Percentiles rank a stretch among this genome's conserved stretches.
Evolutionary conservation across 164 flowering plant species (phyloP).

Genomic region (Malania oleifera): DNA sequence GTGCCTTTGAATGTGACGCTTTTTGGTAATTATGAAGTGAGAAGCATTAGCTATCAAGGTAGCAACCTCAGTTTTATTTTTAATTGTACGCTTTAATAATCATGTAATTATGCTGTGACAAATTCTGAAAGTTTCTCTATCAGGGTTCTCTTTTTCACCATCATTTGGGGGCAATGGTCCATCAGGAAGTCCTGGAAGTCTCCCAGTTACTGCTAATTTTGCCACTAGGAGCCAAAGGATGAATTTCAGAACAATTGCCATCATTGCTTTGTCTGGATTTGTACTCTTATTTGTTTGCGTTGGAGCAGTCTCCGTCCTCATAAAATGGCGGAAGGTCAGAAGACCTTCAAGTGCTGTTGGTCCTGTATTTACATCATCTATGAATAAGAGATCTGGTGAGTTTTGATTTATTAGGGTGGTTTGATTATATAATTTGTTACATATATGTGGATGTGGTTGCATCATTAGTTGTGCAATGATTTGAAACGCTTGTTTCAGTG

Average conservation of each 20-base stretch:
- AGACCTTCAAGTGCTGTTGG: slow-evolving; percentile 73
- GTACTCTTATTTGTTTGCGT: slow-evolving; percentile 56
- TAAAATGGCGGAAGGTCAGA: slow-evolving; percentile 62
- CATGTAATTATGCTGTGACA: not conserved
- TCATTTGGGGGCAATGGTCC: slow-evolving; percentile 53
- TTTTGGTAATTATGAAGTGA: slow-evolving; percentile 78
- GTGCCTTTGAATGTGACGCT: slow-evolving; percentile 64
- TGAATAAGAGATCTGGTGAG: slow-evolving; percentile 77
- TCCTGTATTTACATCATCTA: slow-evolving; percentile 56
- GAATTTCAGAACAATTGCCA: slow-evolving; percentile 54
- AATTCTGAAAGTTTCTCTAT: slow-evolving; percentile 17
- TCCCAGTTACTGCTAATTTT: slow-evolving; percentile 67
- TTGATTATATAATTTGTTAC: not conserved
- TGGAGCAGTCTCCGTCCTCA: slow-evolving; percentile 47
- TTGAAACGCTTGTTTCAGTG: not conserved
- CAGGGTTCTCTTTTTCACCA: slow-evolving; percentile 76
- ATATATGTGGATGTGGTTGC: not conserved
- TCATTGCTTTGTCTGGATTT: slow-evolving; percentile 68
- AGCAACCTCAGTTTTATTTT: slow-evolving; percentile 10
- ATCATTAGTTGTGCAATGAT: not conserved
- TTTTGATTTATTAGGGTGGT: slow-evolving; percentile 1
- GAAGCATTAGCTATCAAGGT: slow-evolving; percentile 74
- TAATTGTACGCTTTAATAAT: not conserved
- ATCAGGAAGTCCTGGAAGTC: slow-evolving; percentile 45
- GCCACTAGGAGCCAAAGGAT: slow-evolving; percentile 46